Conservation (phyloP, 1,284 basidiomycete species). For the Quambalaria eucalypti region DNA sequence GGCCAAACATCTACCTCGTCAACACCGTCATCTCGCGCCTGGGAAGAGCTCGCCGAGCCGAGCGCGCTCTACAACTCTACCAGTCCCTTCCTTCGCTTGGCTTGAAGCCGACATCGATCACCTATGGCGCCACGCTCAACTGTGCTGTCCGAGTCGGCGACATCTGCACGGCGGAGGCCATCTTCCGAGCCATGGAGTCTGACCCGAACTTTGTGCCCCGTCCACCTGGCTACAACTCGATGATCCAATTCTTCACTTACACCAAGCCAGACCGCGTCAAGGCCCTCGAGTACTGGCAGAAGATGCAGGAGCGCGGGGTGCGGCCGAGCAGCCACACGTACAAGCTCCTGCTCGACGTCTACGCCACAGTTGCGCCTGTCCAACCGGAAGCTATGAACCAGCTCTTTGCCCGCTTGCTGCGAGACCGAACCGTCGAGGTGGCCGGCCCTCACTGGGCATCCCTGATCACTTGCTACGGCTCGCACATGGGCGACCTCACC, state of each 20-base stretch:
- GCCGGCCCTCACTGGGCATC: slow-evolving; percentile 84
- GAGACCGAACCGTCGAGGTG: slow-evolving; percentile 55
- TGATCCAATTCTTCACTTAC: slow-evolving; percentile 94
- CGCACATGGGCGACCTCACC: slow-evolving; percentile 66
- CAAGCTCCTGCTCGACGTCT: slow-evolving; percentile 75
- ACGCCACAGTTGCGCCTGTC: slow-evolving; percentile 70
- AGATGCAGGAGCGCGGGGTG: slow-evolving; percentile 60
- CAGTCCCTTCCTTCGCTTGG: slow-evolving; percentile 45
- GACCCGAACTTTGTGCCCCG: slow-evolving; percentile 71
- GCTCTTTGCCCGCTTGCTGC: slow-evolving; percentile 59
- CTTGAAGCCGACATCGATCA: slow-evolving; percentile 70
- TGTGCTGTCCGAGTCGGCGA: slow-evolving; percentile 81
- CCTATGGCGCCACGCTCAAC: slow-evolving; percentile 83
- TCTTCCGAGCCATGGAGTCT: slow-evolving; percentile 76
- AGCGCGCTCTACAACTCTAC: slow-evolving; percentile 41
- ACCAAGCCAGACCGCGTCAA: slow-evolving; percentile 70
- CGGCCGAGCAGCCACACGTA: slow-evolving; percentile 39
- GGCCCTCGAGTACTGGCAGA: slow-evolving; percentile 60
- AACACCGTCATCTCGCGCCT: slow-evolving; percentile 46
- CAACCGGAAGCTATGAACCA: slow-evolving; percentile 67
- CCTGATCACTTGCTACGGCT: slow-evolving; percentile 82
- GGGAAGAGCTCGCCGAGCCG: slow-evolving; percentile 41
- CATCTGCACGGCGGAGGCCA: slow-evolving; percentile 64
- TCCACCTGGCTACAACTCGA: slow-evolving; percentile 90
- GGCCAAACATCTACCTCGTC: slow-evolving; percentile 39